phyloP scores from a whole-genome alignment of 2,329 filamentous ascomycete genomes.

The Akanthomyces dipterigenus region DNA sequence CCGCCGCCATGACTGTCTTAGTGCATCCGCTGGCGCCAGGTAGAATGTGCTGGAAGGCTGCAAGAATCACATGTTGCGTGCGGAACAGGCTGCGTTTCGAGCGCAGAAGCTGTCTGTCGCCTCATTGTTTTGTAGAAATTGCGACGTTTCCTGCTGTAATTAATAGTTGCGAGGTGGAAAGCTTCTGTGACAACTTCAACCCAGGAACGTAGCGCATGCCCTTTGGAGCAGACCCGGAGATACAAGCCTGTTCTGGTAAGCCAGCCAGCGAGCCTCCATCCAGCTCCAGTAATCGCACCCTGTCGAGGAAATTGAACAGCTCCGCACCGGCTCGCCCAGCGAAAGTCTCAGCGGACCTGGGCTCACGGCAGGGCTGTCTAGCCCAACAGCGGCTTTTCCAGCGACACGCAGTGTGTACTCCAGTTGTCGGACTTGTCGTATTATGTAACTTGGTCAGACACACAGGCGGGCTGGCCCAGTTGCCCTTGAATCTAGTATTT shows the following conservation, averaged over 20 bases:
- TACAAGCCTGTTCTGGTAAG: not conserved
- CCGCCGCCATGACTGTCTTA: not conserved
- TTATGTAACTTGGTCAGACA: too few relatives aligned
- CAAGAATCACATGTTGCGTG: not conserved
- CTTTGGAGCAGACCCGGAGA: not conserved
- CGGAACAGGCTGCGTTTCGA: not conserved
- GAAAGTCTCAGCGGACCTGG: not conserved
- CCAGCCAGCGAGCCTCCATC: not conserved
- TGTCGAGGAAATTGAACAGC: too few relatives aligned
- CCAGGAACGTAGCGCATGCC: not conserved
- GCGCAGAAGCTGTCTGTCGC: not conserved
- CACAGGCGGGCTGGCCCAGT: not conserved
- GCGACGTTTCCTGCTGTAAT: too few relatives aligned
- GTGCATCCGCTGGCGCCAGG: not conserved
- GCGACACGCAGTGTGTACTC: not conserved
- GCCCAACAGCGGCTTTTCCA: not conserved
- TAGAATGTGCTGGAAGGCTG: conserved; percentile 1
- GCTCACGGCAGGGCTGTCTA: not conserved
- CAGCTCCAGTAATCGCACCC: too few relatives aligned
- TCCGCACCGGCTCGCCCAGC: not conserved
- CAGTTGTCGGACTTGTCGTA: too few relatives aligned
- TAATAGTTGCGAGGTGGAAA: not conserved
- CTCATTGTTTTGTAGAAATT: not conserved
- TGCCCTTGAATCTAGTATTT: not conserved
- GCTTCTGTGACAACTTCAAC: not conserved